Conservation (phyloP, 2,329 filamentous ascomycete species). For the Podosphaera leucotricha region DNA sequence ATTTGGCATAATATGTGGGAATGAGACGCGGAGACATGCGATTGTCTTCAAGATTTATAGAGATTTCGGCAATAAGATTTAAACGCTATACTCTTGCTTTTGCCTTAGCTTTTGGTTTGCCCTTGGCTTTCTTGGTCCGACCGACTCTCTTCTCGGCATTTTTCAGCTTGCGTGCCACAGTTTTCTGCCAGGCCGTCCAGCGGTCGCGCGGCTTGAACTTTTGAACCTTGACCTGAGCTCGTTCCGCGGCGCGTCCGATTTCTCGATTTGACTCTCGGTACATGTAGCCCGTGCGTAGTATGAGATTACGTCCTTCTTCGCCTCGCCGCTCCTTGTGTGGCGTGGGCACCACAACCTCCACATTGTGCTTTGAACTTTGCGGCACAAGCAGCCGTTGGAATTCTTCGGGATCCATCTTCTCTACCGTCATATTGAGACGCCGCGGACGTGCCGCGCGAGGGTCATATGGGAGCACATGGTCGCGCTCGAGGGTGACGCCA, state of each 20-base stretch:
- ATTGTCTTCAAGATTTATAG: neutral
- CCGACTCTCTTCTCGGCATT: slow-evolving; percentile 29
- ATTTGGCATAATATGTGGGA: neutral
- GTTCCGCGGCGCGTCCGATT: slow-evolving; percentile 39
- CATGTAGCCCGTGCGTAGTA: slow-evolving; percentile 32
- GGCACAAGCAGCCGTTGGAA: slow-evolving; percentile 6
- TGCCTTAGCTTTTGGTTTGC: neutral
- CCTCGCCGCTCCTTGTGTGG: slow-evolving; percentile 13
- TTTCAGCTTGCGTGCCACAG: slow-evolving; percentile 23
- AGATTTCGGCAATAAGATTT: neutral
- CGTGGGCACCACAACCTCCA: slow-evolving; percentile 3
- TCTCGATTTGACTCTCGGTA: slow-evolving; percentile 43
- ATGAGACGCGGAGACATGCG: neutral
- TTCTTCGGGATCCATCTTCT: slow-evolving; percentile 19
- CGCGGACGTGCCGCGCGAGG: slow-evolving; percentile 49
- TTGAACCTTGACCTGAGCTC: slow-evolving; percentile 31
- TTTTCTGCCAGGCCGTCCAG: slow-evolving; percentile 42
- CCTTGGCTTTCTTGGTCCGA: slow-evolving; percentile 14
- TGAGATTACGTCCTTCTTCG: slow-evolving; percentile 16
- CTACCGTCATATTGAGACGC: slow-evolving; percentile 47
- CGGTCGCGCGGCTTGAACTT: slow-evolving; percentile 29
- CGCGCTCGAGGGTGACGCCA: slow-evolving; percentile 68
- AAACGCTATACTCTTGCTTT: neutral
- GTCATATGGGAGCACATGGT: slow-evolving; percentile 57
- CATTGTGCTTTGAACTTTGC: slow-evolving; percentile 2